Conservation (phyloP, 768 basidiomycete genomes). For the Pleurotus giganteus region DNA sequence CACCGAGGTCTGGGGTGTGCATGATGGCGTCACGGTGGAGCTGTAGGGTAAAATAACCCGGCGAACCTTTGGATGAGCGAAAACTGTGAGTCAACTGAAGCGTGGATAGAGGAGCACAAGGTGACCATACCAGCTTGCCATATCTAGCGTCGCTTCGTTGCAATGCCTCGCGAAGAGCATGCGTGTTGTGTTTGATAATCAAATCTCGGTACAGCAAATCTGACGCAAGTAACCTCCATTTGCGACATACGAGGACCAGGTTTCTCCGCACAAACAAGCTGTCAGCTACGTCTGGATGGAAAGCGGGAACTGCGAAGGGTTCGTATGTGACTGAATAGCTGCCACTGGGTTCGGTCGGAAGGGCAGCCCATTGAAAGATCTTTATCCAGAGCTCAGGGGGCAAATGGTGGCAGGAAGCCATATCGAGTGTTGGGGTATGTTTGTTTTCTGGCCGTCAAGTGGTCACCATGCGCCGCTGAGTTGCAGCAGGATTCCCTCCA, state of each 20-base stretch:
- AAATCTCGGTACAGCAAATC: slow-evolving; percentile 8
- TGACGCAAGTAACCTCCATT: slow-evolving; percentile 7
- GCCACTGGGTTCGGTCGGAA: slow-evolving; percentile 23
- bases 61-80: slow-evolving; percentile 36
- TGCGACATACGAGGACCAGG: slow-evolving; percentile 13
- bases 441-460: neutral
- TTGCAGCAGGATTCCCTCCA: neutral
- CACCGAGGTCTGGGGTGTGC: slow-evolving; percentile 31
- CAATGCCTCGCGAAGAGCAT: slow-evolving; percentile 31
- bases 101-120: slow-evolving; percentile 3
- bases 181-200: slow-evolving; percentile 22
- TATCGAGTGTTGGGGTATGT: slow-evolving; percentile 15
- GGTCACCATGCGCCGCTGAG: neutral
- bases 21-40: slow-evolving; percentile 37
- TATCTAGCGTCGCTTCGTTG: slow-evolving; percentile 21
- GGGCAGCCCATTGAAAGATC: slow-evolving; percentile 45
- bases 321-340: slow-evolving; percentile 30
- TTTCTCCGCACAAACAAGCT: slow-evolving; percentile 34
- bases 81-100: slow-evolving; percentile 10
- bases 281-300: slow-evolving; percentile 22
- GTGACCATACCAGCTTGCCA: slow-evolving; percentile 28
- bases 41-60: slow-evolving; percentile 60
- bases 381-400: slow-evolving; percentile 57
- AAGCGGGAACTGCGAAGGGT: slow-evolving; percentile 42
- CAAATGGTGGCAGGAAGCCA: slow-evolving; percentile 19